Conservation (phyloP, 805 yeast genomes). For the Tetrapisispora arboricola region DNA sequence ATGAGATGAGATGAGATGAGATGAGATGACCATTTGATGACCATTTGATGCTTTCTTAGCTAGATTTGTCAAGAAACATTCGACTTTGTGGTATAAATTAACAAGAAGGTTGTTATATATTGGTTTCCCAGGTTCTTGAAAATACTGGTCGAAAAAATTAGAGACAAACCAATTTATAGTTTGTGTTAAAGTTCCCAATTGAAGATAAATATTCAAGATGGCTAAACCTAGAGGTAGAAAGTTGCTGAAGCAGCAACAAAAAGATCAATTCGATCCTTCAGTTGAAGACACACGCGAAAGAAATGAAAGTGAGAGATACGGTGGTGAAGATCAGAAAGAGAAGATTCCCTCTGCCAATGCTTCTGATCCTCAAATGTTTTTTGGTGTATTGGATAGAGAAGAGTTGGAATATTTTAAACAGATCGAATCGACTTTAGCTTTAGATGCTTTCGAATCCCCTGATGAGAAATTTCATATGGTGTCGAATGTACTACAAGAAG, state of each 20-base stretch:
- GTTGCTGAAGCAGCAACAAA: constrained; percentile 23
- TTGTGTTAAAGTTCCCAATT: no score
- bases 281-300: constrained; percentile 4
- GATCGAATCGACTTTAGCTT: constrained; percentile 77
- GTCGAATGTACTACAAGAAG: constrained; percentile 71
- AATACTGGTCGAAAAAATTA: no score
- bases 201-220: no score
- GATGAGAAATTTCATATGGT: constrained; percentile 72
- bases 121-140: no score
- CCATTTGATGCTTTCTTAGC: no score
- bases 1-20: constrained; percentile 5
- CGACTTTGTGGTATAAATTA: no score
- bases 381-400: constrained; percentile 73
- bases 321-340: background rate
- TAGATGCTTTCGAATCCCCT: constrained; percentile 61
- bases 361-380: constrained; percentile 40
- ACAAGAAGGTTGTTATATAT: no score
- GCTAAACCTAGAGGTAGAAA: constrained; percentile 36
- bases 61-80: no score
- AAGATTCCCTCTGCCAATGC: background rate
- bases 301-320: constrained; percentile 10
- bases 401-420: constrained; percentile 89
- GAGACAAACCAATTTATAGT: no score
- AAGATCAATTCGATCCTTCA: constrained; percentile 16
- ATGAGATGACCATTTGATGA: no score